Evolutionary conservation across 768 basidiomycete species (phyloP).

Genomic region (Lepiota brunneoincarnata): DNA sequence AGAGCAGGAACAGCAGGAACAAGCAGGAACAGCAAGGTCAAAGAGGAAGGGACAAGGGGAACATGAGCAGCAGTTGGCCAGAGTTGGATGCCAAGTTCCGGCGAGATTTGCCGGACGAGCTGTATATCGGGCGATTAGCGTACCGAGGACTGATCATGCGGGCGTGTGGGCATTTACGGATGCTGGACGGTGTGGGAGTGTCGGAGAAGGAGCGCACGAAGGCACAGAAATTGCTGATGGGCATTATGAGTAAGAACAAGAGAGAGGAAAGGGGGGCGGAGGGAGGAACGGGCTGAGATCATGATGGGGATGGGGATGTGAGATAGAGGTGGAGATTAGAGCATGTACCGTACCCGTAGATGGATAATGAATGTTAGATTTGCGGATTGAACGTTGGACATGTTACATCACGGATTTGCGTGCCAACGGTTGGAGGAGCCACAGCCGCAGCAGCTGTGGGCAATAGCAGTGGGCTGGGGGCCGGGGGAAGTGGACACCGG

Average conservation of each 20-base stretch:
- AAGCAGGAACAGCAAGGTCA: neutral
- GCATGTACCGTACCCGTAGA: conserved; percentile 16
- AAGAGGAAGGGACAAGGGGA: conserved; percentile 15
- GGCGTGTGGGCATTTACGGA: conserved; percentile 58
- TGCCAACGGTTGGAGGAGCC: conserved; percentile 3
- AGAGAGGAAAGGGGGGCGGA: conserved; percentile 25
- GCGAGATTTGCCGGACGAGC: conserved; percentile 83
- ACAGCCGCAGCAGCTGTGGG: neutral
- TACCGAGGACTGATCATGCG: conserved; percentile 90
- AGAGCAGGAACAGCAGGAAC: conserved; percentile 18
- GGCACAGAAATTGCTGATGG: conserved; percentile 65
- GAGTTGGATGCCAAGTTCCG: conserved; percentile 85
- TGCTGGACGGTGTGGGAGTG: conserved; percentile 87
- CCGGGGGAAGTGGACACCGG: neutral
- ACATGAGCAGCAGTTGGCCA: conserved; percentile 49
- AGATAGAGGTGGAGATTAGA: conserved; percentile 17
- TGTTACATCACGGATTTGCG: conserved; percentile 16
- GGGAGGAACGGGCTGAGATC: conserved; percentile 7
- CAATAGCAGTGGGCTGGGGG: neutral
- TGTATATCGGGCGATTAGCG: conserved; percentile 81
- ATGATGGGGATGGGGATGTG: conserved; percentile 3
- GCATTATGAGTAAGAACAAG: conserved; percentile 36
- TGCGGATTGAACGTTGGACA: conserved; percentile 10
- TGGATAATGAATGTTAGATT: conserved; percentile 6
- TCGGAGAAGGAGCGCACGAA: conserved; percentile 83